Evolutionary conservation across 2,329 filamentous ascomycete genomes (phyloP).

Genomic region (Neonectria hederae): DNA sequence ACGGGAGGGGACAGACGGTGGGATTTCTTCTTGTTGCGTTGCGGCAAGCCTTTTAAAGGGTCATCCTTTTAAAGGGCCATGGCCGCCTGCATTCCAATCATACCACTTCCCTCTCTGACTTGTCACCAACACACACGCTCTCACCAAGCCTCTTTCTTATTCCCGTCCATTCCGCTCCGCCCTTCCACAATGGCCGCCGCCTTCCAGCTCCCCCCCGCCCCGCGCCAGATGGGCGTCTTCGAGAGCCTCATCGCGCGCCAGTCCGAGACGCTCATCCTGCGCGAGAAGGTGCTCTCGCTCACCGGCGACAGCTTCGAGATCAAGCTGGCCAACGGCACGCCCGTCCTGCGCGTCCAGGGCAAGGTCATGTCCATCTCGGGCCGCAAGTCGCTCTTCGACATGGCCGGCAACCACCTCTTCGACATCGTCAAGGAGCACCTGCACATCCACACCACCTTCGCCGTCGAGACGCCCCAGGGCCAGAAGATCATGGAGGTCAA

Average conservation of each 20-base stretch:
- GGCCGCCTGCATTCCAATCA: not conserved
- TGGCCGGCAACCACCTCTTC: slow-evolving; percentile 64
- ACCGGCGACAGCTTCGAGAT: slow-evolving; percentile 73
- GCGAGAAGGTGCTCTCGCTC: slow-evolving; percentile 69
- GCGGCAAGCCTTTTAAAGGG: not conserved
- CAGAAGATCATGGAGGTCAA: slow-evolving; percentile 64
- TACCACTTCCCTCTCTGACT: not conserved
- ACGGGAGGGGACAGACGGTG: not conserved
- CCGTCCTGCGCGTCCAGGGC: slow-evolving; percentile 66
- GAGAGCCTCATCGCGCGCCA: slow-evolving; percentile 49
- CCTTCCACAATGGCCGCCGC: slow-evolving; percentile 14
- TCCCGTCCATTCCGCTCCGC: too few relatives aligned
- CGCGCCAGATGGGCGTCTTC: slow-evolving; percentile 52
- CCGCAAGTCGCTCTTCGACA: slow-evolving; percentile 66
- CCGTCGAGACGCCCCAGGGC: slow-evolving; percentile 55
- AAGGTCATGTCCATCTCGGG: slow-evolving; percentile 61
- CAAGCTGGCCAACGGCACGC: slow-evolving; percentile 61
- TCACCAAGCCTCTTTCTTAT: not conserved
- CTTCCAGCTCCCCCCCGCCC: slow-evolving; percentile 42
- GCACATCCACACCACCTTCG: slow-evolving; percentile 62
- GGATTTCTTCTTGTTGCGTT: not conserved
- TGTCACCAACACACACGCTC: not conserved
- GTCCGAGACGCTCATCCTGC: slow-evolving; percentile 63
- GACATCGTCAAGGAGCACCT: slow-evolving; percentile 64
- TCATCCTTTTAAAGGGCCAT: not conserved